These are phyloP conservation scores for Xylaria hypoxylon DNA, from an alignment of 2,329 filamentous ascomycete genomes.

Conservation along the genomic window DNA sequence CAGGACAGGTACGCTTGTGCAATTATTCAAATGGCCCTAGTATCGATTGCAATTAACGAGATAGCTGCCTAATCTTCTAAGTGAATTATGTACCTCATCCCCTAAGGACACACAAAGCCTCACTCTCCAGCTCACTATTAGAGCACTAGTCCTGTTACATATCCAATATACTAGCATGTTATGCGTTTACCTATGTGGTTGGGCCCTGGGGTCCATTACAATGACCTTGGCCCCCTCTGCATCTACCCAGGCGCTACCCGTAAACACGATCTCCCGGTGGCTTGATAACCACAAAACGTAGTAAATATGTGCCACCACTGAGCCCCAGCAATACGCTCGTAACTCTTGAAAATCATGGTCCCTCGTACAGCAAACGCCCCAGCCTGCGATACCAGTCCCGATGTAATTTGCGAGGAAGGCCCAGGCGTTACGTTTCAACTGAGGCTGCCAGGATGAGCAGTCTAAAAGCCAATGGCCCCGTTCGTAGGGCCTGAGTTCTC, in stretches of 20 bases:
- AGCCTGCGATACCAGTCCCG: conserved; percentile 69
- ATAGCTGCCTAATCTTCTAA: background rate
- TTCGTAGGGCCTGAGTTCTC: conserved; percentile 69
- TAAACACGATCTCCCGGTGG: conserved; percentile 68
- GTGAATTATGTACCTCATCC: no score
- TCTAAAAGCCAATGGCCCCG: conserved; percentile 82
- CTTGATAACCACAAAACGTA: conserved; percentile 80
- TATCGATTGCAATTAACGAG: background rate
- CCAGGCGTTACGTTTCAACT: conserved; percentile 69
- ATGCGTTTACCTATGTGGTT: conserved; percentile 9
- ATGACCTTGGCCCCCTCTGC: conserved; percentile 66
- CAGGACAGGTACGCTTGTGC: background rate
- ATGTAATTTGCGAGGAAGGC: conserved; percentile 70
- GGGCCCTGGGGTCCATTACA: conserved; percentile 53
- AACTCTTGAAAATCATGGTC: conserved; percentile 61
- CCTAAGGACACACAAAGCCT: background rate
- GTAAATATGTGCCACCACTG: conserved; percentile 78
- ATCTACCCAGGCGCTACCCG: conserved; percentile 74
- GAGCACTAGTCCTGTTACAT: conserved; percentile 2
- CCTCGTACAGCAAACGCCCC: conserved; percentile 72
- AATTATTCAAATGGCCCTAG: conserved; percentile 4
- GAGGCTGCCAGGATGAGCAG: conserved; percentile 64
- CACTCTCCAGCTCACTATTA: background rate
- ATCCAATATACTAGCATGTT: conserved; percentile 1
- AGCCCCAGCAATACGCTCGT: conserved; percentile 82